These are phyloP conservation scores for Colletotrichum echinochloae DNA, from an alignment of 2,329 filamentous ascomycete species.

Conservation along the genomic window DNA sequence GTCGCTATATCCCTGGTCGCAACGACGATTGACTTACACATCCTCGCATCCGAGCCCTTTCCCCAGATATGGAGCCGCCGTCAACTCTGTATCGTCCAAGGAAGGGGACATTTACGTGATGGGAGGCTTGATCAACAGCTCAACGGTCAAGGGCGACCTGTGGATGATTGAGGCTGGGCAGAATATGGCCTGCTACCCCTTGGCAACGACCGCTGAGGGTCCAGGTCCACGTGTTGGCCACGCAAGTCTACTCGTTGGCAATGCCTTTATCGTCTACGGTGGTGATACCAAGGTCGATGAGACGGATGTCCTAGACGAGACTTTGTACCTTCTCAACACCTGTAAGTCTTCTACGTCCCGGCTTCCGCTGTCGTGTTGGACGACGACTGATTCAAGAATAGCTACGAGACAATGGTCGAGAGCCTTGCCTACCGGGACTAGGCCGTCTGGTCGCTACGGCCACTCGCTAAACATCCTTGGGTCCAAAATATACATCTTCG, in stretches of 20 bases:
- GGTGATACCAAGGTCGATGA: conserved; percentile 98
- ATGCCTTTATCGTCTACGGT: conserved; percentile 98
- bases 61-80: conserved; percentile 94
- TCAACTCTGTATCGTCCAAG: conserved; percentile 92
- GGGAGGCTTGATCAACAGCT: conserved; percentile 94
- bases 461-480: conserved; percentile 97
- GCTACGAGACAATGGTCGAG: conserved; percentile 98
- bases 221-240: conserved; percentile 96
- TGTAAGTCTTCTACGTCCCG: conserved; percentile 72
- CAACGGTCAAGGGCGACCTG: conserved; percentile 94
- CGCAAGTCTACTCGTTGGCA: conserved; percentile 92
- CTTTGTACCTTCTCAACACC: conserved; percentile 94
- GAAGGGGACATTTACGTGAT: conserved; percentile 98
- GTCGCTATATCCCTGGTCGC: conserved; percentile 95
- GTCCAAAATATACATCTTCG: conserved; percentile 97
- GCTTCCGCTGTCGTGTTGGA: not conserved
- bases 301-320: conserved; percentile 90
- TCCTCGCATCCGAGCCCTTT: conserved; percentile 87
- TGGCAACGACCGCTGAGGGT: conserved; percentile 91
- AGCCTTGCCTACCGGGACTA: conserved; percentile 85
- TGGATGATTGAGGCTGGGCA: conserved; percentile 97
- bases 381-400: conserved; percentile 51
- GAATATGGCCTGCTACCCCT: conserved; percentile 89
- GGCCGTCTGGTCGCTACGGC: conserved; percentile 92
- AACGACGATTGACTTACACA: conserved; percentile 87